phyloP scores from a whole-genome alignment of 331 rosid genomes.

The Stylosanthes scabra region DNA sequence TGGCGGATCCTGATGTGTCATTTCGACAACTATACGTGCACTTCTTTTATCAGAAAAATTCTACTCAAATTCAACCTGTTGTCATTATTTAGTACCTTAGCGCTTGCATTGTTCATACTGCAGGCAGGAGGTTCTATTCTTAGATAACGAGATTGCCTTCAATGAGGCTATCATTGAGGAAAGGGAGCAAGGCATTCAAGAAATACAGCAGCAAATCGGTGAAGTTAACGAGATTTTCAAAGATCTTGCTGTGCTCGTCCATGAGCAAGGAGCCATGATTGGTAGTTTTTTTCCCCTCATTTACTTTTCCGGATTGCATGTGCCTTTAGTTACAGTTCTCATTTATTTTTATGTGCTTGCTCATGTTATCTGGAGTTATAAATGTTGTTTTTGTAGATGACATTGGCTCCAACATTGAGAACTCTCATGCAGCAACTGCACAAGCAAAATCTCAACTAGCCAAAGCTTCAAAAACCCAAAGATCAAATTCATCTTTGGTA shows the following conservation, averaged over 20 bases:
- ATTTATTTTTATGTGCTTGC: background rate
- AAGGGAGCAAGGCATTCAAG: slow-evolving; percentile 98
- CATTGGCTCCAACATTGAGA: slow-evolving; percentile 84
- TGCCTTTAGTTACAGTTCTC: background rate
- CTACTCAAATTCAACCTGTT: slow-evolving; percentile 6
- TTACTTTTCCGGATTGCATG: slow-evolving; percentile 8
- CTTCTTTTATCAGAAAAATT: slow-evolving; percentile 12
- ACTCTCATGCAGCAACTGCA: slow-evolving; percentile 85
- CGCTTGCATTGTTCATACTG: slow-evolving; percentile 42
- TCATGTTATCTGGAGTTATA: slow-evolving; percentile 39
- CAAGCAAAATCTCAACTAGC: slow-evolving; percentile 86
- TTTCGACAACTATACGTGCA: background rate
- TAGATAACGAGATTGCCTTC: slow-evolving; percentile 93
- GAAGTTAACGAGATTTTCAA: slow-evolving; percentile 97
- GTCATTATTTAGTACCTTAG: slow-evolving; percentile 33
- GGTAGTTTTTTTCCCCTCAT: slow-evolving; percentile 52
- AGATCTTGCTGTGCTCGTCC: slow-evolving; percentile 98
- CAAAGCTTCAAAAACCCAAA: slow-evolving; percentile 89
- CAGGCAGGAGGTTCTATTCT: slow-evolving; percentile 94
- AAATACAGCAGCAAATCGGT: slow-evolving; percentile 97
- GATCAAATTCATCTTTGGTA: slow-evolving; percentile 98
- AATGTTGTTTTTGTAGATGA: slow-evolving; percentile 67
- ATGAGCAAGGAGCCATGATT: slow-evolving; percentile 97
- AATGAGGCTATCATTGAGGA: slow-evolving; percentile 97
- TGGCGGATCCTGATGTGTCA: slow-evolving; percentile 18